Conservation (phyloP, 2,329 filamentous ascomycete species). For the Ceratocystis variospora region DNA sequence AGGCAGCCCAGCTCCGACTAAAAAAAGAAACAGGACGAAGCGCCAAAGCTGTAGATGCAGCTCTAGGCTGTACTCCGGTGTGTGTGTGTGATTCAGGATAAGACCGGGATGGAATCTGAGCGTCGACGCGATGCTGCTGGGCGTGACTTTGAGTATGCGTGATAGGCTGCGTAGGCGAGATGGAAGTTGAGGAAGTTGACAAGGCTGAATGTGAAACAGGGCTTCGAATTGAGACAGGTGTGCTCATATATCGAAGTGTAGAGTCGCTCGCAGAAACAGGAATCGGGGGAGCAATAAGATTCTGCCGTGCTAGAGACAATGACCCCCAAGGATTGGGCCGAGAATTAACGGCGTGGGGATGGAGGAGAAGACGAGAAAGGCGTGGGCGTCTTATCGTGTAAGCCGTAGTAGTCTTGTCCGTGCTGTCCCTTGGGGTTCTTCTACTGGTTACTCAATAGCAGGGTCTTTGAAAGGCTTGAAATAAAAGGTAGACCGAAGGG, state of each 20-base stretch:
- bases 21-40: neutral
- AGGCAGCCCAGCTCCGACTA: neutral
- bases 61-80: neutral
- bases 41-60: neutral
- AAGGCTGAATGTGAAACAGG: neutral
- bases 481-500: neutral
- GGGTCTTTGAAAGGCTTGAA: neutral
- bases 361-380: slow-evolving; percentile 2
- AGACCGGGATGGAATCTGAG: neutral
- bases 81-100: neutral
- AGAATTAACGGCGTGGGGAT: neutral
- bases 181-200: neutral
- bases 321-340: neutral
- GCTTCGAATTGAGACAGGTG: neutral
- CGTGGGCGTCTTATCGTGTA: slow-evolving; percentile 10
- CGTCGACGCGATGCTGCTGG: neutral
- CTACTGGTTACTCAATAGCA: neutral
- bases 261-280: neutral
- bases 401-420: neutral
- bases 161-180: neutral
- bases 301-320: neutral
- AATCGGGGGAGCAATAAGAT: neutral
- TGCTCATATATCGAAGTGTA: neutral
- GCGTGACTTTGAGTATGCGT: neutral
- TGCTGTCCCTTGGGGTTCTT: neutral